These are phyloP conservation scores for Pseudocercospora fijiensis DNA, from an alignment of 2,329 filamentous ascomycete genomes.

Conservation along the genomic window DNA sequence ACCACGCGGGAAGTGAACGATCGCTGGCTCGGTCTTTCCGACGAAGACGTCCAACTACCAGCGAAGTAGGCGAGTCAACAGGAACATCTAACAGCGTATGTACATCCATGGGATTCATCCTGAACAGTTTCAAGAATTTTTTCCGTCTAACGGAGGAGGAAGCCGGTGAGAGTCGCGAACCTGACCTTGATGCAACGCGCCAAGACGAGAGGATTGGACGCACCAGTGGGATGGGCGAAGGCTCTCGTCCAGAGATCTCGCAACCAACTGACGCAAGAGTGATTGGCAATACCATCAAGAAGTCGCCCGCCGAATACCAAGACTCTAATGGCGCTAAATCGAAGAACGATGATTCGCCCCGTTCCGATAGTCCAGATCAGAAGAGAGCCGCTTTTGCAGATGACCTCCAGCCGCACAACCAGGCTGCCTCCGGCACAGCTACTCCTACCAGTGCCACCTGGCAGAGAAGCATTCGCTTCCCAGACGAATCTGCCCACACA, in stretches of 20 bases:
- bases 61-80: constrained; percentile 10
- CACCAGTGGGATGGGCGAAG: neutral
- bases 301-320: neutral
- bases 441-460: constrained; percentile 17
- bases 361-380: neutral
- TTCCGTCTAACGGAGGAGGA: constrained; percentile 3
- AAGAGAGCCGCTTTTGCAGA: neutral
- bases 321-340: neutral
- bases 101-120: neutral
- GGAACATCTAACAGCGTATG: neutral
- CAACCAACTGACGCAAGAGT: constrained; percentile 22
- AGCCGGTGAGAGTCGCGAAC: neutral
- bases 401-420: neutral
- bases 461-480: constrained; percentile 37
- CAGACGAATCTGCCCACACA: constrained; percentile 26
- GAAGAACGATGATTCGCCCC: neutral
- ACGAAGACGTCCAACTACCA: constrained; percentile 16
- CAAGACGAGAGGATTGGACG: neutral
- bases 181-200: neutral
- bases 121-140: neutral
- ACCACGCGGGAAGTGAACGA: constrained; percentile 4
- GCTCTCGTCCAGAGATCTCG: constrained; percentile 22
- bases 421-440: constrained; percentile 13
- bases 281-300: constrained; percentile 24
- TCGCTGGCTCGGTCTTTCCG: constrained; percentile 10